Evolutionary conservation across 352 stramenopile genomes (phyloP).

Genomic region (Globisporangium paroecandrum): DNA sequence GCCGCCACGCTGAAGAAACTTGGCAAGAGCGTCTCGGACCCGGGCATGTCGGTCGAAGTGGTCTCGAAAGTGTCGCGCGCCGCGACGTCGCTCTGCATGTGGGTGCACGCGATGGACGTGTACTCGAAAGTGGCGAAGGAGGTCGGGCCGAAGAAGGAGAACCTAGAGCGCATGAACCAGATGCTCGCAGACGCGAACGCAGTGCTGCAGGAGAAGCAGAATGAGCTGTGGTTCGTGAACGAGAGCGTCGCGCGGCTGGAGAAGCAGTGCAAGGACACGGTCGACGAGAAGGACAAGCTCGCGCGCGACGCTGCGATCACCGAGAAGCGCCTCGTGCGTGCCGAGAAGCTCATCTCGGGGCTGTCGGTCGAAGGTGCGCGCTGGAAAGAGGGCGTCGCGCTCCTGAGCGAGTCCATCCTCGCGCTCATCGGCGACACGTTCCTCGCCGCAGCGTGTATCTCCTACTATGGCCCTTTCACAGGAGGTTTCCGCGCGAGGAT

Average conservation of each 20-base stretch:
- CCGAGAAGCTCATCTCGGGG: constrained; percentile 90
- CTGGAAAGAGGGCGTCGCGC: constrained; percentile 89
- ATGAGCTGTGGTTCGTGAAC: constrained; percentile 85
- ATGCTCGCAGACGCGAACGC: constrained; percentile 88
- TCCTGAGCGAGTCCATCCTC: constrained; percentile 72
- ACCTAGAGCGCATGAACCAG: constrained; percentile 90
- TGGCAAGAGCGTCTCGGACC: constrained; percentile 71
- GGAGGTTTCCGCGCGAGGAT: constrained; percentile 81
- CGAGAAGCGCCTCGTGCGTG: constrained; percentile 84
- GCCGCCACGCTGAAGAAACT: constrained; percentile 87
- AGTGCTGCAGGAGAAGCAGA: constrained; percentile 84
- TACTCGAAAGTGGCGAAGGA: constrained; percentile 94
- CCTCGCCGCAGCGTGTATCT: constrained; percentile 89
- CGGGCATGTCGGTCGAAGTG: constrained; percentile 88
- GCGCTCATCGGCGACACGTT: constrained; percentile 91
- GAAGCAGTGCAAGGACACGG: constrained; percentile 87
- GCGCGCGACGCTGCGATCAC: constrained; percentile 85
- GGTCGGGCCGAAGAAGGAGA: constrained; percentile 90
- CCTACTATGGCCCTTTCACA: constrained; percentile 94
- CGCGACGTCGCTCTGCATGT: constrained; percentile 87
- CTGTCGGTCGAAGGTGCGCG: constrained; percentile 88
- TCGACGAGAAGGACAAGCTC: constrained; percentile 91
- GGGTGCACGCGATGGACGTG: constrained; percentile 91
- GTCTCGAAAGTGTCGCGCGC: constrained; percentile 82
- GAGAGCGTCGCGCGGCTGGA: constrained; percentile 88